phyloP scores from a whole-genome alignment of 768 basidiomycete species.

The Russula olivacea region DNA sequence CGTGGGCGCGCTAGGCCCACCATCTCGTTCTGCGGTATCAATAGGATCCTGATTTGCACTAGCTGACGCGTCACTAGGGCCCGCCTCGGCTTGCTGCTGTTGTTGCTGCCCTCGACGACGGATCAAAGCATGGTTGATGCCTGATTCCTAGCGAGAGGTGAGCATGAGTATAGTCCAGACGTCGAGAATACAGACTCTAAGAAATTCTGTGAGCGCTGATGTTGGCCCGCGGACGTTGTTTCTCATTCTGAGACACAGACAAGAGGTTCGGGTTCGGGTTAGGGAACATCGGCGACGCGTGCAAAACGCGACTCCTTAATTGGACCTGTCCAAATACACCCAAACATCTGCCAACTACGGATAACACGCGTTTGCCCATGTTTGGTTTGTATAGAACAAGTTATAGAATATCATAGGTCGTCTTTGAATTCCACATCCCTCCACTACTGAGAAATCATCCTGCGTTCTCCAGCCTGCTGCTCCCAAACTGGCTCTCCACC shows the following conservation, averaged over 20 bases:
- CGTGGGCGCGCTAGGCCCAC: slow-evolving; percentile 17
- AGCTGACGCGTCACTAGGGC: slow-evolving; percentile 36
- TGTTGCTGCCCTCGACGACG: slow-evolving; percentile 36
- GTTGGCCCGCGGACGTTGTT: slow-evolving; percentile 76
- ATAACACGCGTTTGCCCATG: too few relatives aligned
- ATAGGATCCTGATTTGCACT: slow-evolving; percentile 18
- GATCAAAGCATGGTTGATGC: slow-evolving; percentile 43
- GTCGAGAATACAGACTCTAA: slow-evolving; percentile 45
- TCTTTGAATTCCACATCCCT: too few relatives aligned
- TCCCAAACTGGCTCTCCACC: too few relatives aligned
- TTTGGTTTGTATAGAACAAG: too few relatives aligned
- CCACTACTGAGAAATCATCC: too few relatives aligned
- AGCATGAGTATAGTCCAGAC: neutral
- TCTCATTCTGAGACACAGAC: slow-evolving; percentile 3
- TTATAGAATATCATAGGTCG: too few relatives aligned
- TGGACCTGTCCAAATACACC: neutral
- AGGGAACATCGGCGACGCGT: neutral
- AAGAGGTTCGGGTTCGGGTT: neutral
- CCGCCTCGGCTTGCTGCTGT: slow-evolving; percentile 39
- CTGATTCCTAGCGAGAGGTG: slow-evolving; percentile 39
- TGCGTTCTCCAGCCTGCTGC: too few relatives aligned
- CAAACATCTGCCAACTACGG: neutral
- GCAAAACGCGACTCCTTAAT: neutral
- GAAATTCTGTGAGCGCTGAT: slow-evolving; percentile 77
- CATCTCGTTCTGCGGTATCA: slow-evolving; percentile 25